These are phyloP conservation scores for Chaetomium fimeti DNA, from an alignment of 495 filamentous ascomycete genomes.

Conservation along the genomic window DNA sequence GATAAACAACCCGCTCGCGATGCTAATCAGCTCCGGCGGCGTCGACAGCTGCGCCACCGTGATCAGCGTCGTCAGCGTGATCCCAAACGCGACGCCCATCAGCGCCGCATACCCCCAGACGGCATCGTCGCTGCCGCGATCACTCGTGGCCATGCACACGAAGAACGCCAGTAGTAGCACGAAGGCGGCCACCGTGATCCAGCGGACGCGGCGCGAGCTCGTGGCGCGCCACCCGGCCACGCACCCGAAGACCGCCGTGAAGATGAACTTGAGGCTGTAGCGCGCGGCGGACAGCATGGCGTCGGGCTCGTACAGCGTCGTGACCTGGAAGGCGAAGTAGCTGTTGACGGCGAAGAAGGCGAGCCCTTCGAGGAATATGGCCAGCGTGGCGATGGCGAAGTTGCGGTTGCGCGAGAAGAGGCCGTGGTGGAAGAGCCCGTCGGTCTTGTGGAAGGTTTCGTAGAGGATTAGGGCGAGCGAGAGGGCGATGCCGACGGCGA, in stretches of 20 bases:
- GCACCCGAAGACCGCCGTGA: slow-evolving; percentile 21
- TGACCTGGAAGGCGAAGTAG: slow-evolving; percentile 40
- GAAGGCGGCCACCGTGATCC: not conserved
- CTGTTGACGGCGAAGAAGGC: slow-evolving; percentile 41
- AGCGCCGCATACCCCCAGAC: slow-evolving; percentile 35
- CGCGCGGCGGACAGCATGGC: slow-evolving; percentile 28
- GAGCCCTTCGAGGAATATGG: slow-evolving; percentile 37
- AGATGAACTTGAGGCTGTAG: slow-evolving; percentile 33
- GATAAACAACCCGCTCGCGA: slow-evolving; percentile 38
- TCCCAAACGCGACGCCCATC: slow-evolving; percentile 34
- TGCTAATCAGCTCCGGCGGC: slow-evolving; percentile 37
- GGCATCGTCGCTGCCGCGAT: not conserved
- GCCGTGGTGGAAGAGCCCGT: slow-evolving; percentile 42
- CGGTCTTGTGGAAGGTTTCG: slow-evolving; percentile 34
- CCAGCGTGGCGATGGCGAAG: slow-evolving; percentile 34
- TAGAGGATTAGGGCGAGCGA: slow-evolving; percentile 27
- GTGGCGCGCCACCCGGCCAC: slow-evolving; percentile 17
- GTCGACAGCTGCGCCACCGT: slow-evolving; percentile 37
- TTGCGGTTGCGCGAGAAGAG: slow-evolving; percentile 37
- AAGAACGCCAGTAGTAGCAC: not conserved
- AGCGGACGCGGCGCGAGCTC: not conserved
- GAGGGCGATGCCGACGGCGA: slow-evolving; percentile 32
- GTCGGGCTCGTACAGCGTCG: slow-evolving; percentile 34
- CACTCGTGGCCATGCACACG: not conserved
- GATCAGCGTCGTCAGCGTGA: slow-evolving; percentile 32